Conservation (phyloP, 1,139 yeast genomes). For the Eremothecium sinecaudum region DNA sequence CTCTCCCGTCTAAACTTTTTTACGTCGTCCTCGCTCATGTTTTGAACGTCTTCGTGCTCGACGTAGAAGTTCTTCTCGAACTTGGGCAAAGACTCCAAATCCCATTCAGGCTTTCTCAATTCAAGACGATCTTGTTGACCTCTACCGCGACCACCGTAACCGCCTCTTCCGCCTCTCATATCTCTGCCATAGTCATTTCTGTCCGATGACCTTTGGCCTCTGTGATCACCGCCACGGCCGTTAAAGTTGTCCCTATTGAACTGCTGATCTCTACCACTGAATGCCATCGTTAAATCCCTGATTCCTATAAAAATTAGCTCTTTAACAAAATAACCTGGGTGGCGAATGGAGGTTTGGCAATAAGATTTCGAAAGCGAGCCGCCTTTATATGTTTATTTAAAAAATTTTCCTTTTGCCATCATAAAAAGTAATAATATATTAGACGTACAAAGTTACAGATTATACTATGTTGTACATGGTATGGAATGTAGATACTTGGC, state of each 20-base stretch:
- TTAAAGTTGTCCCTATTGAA: conserved; percentile 28
- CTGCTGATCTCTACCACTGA: conserved; percentile 30
- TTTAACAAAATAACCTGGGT: too few species aligned
- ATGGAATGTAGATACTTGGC: too few species aligned
- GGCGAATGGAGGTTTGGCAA: too few species aligned
- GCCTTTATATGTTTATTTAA: too few species aligned
- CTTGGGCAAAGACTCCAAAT: conserved; percentile 64
- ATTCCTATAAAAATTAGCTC: too few species aligned
- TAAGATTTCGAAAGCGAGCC: too few species aligned
- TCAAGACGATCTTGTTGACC: conserved; percentile 22
- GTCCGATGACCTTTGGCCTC: conserved; percentile 34
- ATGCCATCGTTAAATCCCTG: conserved; percentile 18
- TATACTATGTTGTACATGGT: too few species aligned
- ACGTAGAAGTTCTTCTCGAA: conserved; percentile 92
- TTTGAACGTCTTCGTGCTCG: conserved; percentile 71
- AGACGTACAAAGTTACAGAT: too few species aligned
- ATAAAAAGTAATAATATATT: too few species aligned
- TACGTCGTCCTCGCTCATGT: conserved; percentile 67
- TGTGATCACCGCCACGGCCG: conserved; percentile 34
- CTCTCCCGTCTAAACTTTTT: conserved; percentile 65
- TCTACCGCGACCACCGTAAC: conserved; percentile 42
- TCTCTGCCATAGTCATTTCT: conserved; percentile 34
- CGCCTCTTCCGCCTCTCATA: conserved; percentile 28
- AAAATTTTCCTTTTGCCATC: too few species aligned
- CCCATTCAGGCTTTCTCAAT: conserved; percentile 70